phyloP scores from a whole-genome alignment of 2,329 filamentous ascomycete species.

The Ophiosphaerella korrae region DNA sequence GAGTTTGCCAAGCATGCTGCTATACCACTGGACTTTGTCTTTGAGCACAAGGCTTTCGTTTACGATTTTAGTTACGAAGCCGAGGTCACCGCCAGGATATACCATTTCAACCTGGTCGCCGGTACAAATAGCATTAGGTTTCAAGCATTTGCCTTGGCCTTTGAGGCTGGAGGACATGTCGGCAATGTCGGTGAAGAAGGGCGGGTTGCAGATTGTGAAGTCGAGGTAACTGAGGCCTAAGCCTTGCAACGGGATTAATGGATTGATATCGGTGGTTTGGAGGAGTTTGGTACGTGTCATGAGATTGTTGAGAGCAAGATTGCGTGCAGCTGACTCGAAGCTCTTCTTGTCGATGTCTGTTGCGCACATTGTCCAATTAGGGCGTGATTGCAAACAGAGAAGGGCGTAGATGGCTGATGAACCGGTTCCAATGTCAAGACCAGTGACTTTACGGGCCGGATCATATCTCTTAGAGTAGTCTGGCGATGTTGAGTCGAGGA shows the following conservation, averaged over 20 bases:
- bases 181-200: slow-evolving; percentile 79
- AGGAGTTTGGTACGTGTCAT: slow-evolving; percentile 68
- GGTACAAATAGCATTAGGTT: slow-evolving; percentile 74
- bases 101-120: slow-evolving; percentile 88
- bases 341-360: slow-evolving; percentile 77
- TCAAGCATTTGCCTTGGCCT: slow-evolving; percentile 67
- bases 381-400: slow-evolving; percentile 71
- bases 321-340: slow-evolving; percentile 67
- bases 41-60: slow-evolving; percentile 67
- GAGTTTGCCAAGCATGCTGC: slow-evolving; percentile 85
- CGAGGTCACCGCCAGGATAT: slow-evolving; percentile 74
- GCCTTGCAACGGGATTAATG: slow-evolving; percentile 68
- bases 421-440: slow-evolving; percentile 87
- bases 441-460: slow-evolving; percentile 62
- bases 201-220: slow-evolving; percentile 93
- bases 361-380: slow-evolving; percentile 62
- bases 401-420: slow-evolving; percentile 91
- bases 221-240: slow-evolving; percentile 64
- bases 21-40: slow-evolving; percentile 80
- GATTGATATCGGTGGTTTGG: slow-evolving; percentile 55
- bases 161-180: slow-evolving; percentile 67
- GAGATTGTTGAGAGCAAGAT: slow-evolving; percentile 70
- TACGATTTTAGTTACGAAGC: slow-evolving; percentile 74
- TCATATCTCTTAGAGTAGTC: slow-evolving; percentile 53
- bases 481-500: slow-evolving; percentile 72